Evolutionary conservation across 225 moss, liverwort and hornwort genomes (phyloP), one percentile per base, ranked within the genome.

Genomic region (Rhytidiadelphus loreus): DNA sequence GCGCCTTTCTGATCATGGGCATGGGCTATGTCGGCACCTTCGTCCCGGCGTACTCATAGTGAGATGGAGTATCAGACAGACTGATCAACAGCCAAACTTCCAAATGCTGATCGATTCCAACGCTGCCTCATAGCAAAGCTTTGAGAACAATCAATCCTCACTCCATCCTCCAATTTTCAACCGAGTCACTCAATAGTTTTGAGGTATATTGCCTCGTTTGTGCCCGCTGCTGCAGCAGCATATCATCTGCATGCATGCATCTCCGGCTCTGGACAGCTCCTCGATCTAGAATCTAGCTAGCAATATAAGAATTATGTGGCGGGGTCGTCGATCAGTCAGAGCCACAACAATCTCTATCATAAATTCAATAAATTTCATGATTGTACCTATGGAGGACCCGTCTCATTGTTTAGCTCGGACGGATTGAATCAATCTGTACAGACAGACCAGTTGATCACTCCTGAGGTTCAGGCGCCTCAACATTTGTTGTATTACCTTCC

Each of bases 1-100:
- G 95, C 86, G 95, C 94, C 10, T 98, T 96, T 56, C 89, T 95
- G 60, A 90, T 96, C 82, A 96, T 96, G 96, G 96, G 97, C 33
- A 63, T 98, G n/a, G 97, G 97, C 69, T 98, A 98, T 57, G 94
- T 98, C 24, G 97, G 97, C 91, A 98, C 97, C 65, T 95, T 96
- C 92, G 90, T 98, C 81, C 97, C 97, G 3, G 63, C 85, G 29
- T 89, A 89, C 78, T 92, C 92, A 66, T 92, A 92, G 80, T 61
- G 68, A n/a, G 86, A 87, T 28, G 82, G 63, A 62, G 80, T 41
- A 33, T 43, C 25, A 58, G 56, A 33, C 46, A 70, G 43, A 64
- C n/a, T 73, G 81, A 89, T 83, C 65, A 63, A 83, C 82, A 66
- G 52, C 25, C 60, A 4, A 66, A 58, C 41, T 32, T 44, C n/a